Percentiles rank a stretch among this genome's conserved stretches.
These are phyloP conservation scores for Erythrobasidium hasegawianum DNA, from an alignment of 1,284 basidiomycete genomes.

Conservation along the genomic window DNA sequence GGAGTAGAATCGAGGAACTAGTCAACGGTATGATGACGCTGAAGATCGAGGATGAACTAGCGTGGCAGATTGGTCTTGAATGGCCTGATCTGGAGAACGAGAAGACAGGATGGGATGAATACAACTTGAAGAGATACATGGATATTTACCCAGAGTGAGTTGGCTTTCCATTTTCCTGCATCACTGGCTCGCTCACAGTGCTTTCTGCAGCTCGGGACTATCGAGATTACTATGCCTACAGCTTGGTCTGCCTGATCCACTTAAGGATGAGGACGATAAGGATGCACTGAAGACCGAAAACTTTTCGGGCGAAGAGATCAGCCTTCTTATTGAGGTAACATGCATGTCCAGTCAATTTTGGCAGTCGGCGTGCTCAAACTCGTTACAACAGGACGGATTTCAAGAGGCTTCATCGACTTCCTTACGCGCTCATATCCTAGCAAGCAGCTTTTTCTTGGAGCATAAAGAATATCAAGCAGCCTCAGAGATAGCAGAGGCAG, in stretches of 20 bases:
- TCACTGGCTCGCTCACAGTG: no score
- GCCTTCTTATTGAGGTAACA: neutral
- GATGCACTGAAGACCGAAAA: constrained; percentile 41
- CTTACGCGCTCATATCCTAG: constrained; percentile 55
- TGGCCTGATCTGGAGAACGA: constrained; percentile 66
- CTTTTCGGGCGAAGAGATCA: constrained; percentile 49
- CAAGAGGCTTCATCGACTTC: constrained; percentile 50
- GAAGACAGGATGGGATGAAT: constrained; percentile 17
- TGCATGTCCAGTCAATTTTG: no score
- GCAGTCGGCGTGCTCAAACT: no score
- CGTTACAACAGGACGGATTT: constrained; percentile 55
- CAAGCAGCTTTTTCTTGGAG: constrained; percentile 57
- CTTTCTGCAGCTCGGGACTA: constrained; percentile 37
- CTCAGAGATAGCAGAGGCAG: constrained; percentile 66
- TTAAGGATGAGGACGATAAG: constrained; percentile 3
- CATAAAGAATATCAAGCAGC: constrained; percentile 75
- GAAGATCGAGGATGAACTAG: constrained; percentile 66
- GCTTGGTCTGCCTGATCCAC: constrained; percentile 1
- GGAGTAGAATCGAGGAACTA: constrained; percentile 64
- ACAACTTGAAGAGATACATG: constrained; percentile 62
- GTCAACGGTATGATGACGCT: constrained; percentile 69
- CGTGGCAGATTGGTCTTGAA: constrained; percentile 76
- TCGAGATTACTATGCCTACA: constrained; percentile 23
- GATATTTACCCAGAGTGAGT: constrained; percentile 61
- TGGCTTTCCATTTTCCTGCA: constrained; percentile 11